Percentiles rank a stretch among this genome's conserved stretches.
These are phyloP conservation scores for Aspergillus steynii DNA, from an alignment of 495 filamentous ascomycete species.

Conservation along the genomic window DNA sequence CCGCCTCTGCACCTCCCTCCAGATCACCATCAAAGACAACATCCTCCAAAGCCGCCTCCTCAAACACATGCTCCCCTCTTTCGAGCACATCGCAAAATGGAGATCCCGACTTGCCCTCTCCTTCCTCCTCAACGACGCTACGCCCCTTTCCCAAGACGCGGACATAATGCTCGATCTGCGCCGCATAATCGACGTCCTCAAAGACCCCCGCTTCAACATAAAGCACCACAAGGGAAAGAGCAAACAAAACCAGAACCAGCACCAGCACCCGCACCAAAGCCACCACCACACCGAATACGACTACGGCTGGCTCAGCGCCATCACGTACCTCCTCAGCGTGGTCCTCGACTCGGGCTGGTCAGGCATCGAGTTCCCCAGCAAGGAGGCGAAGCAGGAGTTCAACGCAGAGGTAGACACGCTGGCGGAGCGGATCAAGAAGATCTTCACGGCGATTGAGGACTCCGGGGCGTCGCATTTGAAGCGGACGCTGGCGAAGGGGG, in stretches of 20 bases:
- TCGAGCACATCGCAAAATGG: slow-evolving; percentile 57
- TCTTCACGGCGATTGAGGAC: slow-evolving; percentile 73
- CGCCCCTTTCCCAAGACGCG: slow-evolving; percentile 43
- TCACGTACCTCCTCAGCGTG: slow-evolving; percentile 67
- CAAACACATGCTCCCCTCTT: slow-evolving; percentile 55
- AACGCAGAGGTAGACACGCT: slow-evolving; percentile 70
- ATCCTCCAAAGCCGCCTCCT: slow-evolving; percentile 61
- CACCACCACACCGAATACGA: slow-evolving; percentile 50
- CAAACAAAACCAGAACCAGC: background rate
- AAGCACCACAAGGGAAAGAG: slow-evolving; percentile 30
- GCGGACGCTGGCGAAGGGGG: slow-evolving; percentile 70
- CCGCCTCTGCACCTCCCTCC: slow-evolving; percentile 54
- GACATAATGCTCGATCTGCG: slow-evolving; percentile 51
- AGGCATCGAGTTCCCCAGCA: slow-evolving; percentile 28
- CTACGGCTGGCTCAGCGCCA: slow-evolving; percentile 63
- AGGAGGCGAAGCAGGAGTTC: slow-evolving; percentile 53
- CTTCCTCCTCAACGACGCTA: slow-evolving; percentile 60
- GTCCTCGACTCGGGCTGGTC: slow-evolving; percentile 65
- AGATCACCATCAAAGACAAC: slow-evolving; percentile 48
- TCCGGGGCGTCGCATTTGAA: slow-evolving; percentile 70
- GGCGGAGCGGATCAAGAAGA: slow-evolving; percentile 57
- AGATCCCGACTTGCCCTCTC: slow-evolving; percentile 71
- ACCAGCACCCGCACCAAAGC: background rate
- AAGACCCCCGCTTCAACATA: slow-evolving; percentile 49
- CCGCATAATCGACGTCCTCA: slow-evolving; percentile 52